Evolutionary conservation across 192 early-diverging fungal genomes (phyloP), one percentile per base, ranked within the genome.

Genomic region (Coemansia sp.): DNA sequence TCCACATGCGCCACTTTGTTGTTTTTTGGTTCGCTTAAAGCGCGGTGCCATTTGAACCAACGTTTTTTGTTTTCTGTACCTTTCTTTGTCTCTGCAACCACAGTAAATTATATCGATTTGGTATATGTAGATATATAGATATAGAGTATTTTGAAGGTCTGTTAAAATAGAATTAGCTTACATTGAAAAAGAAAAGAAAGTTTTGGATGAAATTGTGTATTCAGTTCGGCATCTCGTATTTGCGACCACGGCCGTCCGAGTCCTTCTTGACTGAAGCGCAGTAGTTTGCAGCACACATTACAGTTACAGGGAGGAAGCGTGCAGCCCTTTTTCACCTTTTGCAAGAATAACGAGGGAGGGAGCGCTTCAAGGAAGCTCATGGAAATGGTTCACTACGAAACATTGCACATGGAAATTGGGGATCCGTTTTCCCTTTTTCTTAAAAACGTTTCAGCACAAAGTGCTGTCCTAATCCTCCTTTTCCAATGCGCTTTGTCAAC

Each of bases 311-410:
- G 49, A 52, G 49, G 9, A 20, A 22, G 49, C 7, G 23, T 52
- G 19, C 13, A 25, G 49, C 9, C 7, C 10, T 25, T 25, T 13
- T 11, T 11, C 38, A 19, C 49, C 3, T 25, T 52, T 52, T 52
- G 23, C 13, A 25, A 52, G 49, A 52, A 52, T 48, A 48, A 48
- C 11, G 45, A 29, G 45, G 45, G 45, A 48, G 45, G 45, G 45
- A 48, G 45, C 4, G 17, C 11, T 1, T 11, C 38, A 40, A 17
- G 45, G 17, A 48, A 48, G 45, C 45, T 2, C 7, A 10, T 52
- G 49, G 14, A 11, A 11, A 20, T 17, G 7, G 46, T 20, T 17
- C 1, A 20, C 19, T 46, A 46, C 7, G 19, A 48, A 48, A 19
- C 38, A 48, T 17, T 0, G 8, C 3, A 25, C 23, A 52, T 25